Evolutionary conservation across 768 basidiomycete species (phyloP).

Genomic region (Xerocomellus amylosporus): DNA sequence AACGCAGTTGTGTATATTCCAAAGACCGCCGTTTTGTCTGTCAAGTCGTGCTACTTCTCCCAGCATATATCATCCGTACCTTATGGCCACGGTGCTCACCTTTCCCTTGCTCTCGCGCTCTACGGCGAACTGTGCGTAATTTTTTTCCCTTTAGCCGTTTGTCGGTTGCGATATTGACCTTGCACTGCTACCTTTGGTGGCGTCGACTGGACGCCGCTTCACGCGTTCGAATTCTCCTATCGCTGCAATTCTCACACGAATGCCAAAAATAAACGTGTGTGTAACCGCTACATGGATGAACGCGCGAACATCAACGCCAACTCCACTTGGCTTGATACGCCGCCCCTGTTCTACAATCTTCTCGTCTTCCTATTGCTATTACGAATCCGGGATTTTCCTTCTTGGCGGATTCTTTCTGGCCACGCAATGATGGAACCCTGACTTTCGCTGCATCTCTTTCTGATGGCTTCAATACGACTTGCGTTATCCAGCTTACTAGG

Average conservation of each 20-base stretch:
- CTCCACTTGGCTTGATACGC: conserved; percentile 17
- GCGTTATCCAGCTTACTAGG: conserved; percentile 44
- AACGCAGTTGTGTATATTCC: conserved; percentile 62
- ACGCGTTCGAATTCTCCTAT: conserved; percentile 5
- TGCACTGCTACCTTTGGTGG: conserved; percentile 2
- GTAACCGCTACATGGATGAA: conserved; percentile 14
- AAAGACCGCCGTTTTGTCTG: conserved; percentile 60
- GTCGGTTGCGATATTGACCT: conserved; percentile 6
- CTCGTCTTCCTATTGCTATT: conserved; percentile 6
- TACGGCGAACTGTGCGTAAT: conserved; percentile 60
- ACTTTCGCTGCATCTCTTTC: background rate
- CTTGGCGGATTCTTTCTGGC: conserved; percentile 10
- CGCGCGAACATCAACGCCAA: conserved; percentile 22
- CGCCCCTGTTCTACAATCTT: conserved; percentile 10
- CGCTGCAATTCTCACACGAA: conserved; percentile 12
- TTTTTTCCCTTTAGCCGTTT: background rate
- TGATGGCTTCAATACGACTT: conserved; percentile 9
- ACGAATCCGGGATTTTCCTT: conserved; percentile 28
- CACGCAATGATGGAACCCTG: conserved; percentile 6
- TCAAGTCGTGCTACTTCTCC: conserved; percentile 50
- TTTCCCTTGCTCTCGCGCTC: conserved; percentile 61
- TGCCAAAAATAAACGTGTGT: conserved; percentile 17
- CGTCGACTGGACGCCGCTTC: conserved; percentile 15
- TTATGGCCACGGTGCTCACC: conserved; percentile 57
- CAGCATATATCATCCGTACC: conserved; percentile 42